Base-by-base conservation (phyloP, 2,329 filamentous ascomycete genomes). In the Trichophyton benhamiae region DNA sequence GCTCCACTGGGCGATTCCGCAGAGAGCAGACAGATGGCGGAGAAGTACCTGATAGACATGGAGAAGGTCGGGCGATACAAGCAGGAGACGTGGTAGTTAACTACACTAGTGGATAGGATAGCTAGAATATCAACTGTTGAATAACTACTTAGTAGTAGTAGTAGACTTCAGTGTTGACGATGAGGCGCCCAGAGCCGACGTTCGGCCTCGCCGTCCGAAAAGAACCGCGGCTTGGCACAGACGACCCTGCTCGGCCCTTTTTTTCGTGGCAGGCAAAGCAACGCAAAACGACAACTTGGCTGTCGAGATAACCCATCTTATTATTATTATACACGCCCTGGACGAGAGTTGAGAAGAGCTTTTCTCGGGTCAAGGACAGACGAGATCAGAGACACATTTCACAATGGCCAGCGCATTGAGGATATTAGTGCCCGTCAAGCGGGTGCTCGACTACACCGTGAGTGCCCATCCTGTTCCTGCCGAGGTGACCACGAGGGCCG, bases 351-450 rank as follows among this genome's bases (percentile, higher is more conserved):
- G 22, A 53, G 49, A 27, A 27, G 22, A 22, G 41, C 41, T 44
- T 44, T 44, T 3, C n/a, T 17, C 15, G 4, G 6, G 17, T 7
- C 13, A 17, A 44, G 41, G 41, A 17, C 41, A 17, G 41, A 44
- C n/a, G 13, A 44, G 41, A 44, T 7, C 20, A 44, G 41, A 44
- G 15, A 44, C 15, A 33, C 33, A 52, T 1, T 17, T 63, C 58
- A 75, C 49, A 67, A 79, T 79, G 77, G 72, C 76, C 55, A 77
- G 72, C 60, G 72, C 73, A 60, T 77, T 90, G 68, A 80, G 87
- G 73, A 91, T 91, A 75, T 81, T 91, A 65, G 87, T 91, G 2
- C 88, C 88, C 75, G 79, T 91, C 57, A 91, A 91, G 79, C 80
- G 88, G 83, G 88, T 91, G 58, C 90, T 91, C 79, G 88, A 91